Conservation (phyloP, 768 basidiomycete genomes). For the Tulasnella sp. region DNA sequence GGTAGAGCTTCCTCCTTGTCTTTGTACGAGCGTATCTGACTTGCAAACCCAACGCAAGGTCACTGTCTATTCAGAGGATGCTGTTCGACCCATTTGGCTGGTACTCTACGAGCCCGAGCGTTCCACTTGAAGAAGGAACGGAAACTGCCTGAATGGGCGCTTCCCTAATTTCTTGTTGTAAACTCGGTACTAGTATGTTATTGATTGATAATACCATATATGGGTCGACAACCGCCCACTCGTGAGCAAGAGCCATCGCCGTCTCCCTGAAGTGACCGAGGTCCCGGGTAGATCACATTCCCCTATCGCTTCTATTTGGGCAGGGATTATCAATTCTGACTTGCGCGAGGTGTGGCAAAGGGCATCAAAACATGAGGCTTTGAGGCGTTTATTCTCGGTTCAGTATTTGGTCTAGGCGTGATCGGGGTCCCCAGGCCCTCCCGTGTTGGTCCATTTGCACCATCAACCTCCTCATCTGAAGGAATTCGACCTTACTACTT, state of each 20-base stretch:
- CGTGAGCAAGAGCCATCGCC: background rate
- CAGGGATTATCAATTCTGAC: background rate
- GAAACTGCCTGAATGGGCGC: background rate
- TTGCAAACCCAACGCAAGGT: background rate
- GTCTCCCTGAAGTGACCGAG: background rate
- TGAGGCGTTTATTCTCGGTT: background rate
- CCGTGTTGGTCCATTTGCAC: background rate
- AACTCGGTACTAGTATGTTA: background rate
- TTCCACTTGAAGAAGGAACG: background rate
- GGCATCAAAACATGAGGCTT: background rate
- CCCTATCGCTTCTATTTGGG: background rate
- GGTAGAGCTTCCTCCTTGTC: background rate
- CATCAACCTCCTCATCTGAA: background rate
- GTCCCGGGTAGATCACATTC: background rate
- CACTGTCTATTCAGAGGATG: conserved; percentile 18
- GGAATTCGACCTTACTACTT: background rate
- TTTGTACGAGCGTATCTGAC: background rate
- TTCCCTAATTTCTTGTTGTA: background rate
- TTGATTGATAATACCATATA: background rate
- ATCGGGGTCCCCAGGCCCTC: background rate
- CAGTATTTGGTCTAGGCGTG: background rate
- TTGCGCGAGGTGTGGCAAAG: background rate
- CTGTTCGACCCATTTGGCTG: conserved; percentile 23
- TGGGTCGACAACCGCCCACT: background rate
- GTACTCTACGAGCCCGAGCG: background rate